These are phyloP conservation scores for Mycena galopus DNA, from an alignment of 768 basidiomycete species.

Conservation along the genomic window DNA sequence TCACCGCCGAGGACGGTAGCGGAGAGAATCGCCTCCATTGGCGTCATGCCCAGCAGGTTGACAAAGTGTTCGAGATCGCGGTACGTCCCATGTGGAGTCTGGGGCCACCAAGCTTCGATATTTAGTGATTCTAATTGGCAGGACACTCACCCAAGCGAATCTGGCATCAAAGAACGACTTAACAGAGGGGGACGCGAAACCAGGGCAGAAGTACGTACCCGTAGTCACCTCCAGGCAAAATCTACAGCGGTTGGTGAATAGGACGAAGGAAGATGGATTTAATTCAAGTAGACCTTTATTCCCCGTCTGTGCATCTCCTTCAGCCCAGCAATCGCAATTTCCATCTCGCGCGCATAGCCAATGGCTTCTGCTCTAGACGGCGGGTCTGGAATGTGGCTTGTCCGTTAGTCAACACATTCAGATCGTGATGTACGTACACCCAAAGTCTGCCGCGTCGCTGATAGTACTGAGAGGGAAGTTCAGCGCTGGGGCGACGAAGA, in stretches of 20 bases:
- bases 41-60: conserved; percentile 48
- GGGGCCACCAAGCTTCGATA: no score
- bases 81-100: conserved; percentile 53
- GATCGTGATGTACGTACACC: conserved; percentile 29
- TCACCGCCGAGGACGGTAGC: conserved; percentile 53
- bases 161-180: neutral
- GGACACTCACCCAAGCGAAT: conserved; percentile 21
- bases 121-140: neutral
- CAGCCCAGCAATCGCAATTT: conserved; percentile 47
- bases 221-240: conserved; percentile 54
- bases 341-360: conserved; percentile 48
- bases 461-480: conserved; percentile 45
- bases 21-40: conserved; percentile 53
- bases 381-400: conserved; percentile 16
- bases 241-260: neutral
- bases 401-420: neutral
- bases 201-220: conserved; percentile 43
- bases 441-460: conserved; percentile 41
- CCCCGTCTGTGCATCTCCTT: conserved; percentile 53
- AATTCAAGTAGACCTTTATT: conserved; percentile 42
- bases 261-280: neutral
- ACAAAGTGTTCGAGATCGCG: conserved; percentile 54
- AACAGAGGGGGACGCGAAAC: neutral
- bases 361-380: conserved; percentile 36
- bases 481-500: conserved; percentile 49